A percentile compares a stretch with the other conserved stretches of the same genome.
Evolutionary conservation across 2,329 filamentous ascomycete genomes (phyloP).

Genomic region (Botrytis pseudocinerea): DNA sequence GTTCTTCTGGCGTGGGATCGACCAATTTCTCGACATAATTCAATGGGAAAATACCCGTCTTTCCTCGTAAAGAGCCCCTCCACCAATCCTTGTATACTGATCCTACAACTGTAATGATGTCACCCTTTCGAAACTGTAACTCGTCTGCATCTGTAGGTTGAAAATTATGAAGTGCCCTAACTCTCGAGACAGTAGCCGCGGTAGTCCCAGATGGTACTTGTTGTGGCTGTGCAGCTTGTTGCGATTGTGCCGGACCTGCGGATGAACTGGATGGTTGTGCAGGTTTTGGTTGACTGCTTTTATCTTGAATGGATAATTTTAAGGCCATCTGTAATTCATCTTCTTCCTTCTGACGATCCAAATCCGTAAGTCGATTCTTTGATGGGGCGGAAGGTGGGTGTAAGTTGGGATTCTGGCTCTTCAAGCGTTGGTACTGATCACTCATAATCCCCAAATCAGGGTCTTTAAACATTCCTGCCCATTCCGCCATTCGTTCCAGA

Average conservation of each 20-base stretch:
- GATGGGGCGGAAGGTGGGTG: constrained; percentile 89
- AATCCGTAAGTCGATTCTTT: constrained; percentile 86
- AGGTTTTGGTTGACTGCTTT: constrained; percentile 57
- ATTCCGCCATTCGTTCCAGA: constrained; percentile 91
- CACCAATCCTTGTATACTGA: constrained; percentile 99
- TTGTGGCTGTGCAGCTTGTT: constrained; percentile 48
- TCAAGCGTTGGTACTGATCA: constrained; percentile 86
- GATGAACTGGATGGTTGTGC: constrained; percentile 41
- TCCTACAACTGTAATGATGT: constrained; percentile 95
- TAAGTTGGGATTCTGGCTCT: constrained; percentile 80
- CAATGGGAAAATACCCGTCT: constrained; percentile 95
- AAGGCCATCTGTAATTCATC: constrained; percentile 96
- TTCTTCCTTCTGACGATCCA: constrained; percentile 92
- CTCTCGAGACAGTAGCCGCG: constrained; percentile 91
- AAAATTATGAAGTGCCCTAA: constrained; percentile 93
- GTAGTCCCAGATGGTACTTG: constrained; percentile 80
- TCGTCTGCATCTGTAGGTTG: constrained; percentile 91
- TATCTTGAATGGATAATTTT: constrained; percentile 88
- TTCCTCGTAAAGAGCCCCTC: constrained; percentile 90
- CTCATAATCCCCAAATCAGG: constrained; percentile 96
- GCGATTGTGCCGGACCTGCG: constrained; percentile 44
- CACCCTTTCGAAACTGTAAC: constrained; percentile 92
- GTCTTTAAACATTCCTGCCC: constrained; percentile 93
- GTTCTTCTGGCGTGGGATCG: constrained; percentile 89
- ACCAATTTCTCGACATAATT: constrained; percentile 98